phyloP scores from a whole-genome alignment of 495 filamentous ascomycete genomes.

The Penicillium paradoxum region DNA sequence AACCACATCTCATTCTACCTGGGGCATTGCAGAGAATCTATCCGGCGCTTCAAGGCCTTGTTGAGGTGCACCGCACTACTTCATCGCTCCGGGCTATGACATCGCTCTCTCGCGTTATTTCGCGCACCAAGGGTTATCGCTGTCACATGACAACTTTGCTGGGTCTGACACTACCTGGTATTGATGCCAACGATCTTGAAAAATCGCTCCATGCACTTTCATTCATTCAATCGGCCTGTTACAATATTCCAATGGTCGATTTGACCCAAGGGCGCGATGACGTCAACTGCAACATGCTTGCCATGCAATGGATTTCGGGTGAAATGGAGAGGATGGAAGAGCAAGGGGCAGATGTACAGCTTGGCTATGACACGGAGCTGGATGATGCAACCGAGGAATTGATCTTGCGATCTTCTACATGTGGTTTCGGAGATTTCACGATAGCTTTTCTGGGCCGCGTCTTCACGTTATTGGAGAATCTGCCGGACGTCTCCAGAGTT shows the following conservation, averaged over 20 bases:
- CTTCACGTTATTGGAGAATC: conserved; percentile 90
- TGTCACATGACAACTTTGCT: conserved; percentile 92
- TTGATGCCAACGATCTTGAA: conserved; percentile 96
- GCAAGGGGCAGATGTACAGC: conserved; percentile 74
- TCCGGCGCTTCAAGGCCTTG: conserved; percentile 88
- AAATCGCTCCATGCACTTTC: conserved; percentile 93
- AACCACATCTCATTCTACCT: conserved; percentile 87
- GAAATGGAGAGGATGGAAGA: conserved; percentile 91
- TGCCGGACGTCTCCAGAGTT: conserved; percentile 82
- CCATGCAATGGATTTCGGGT: conserved; percentile 87
- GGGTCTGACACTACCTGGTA: conserved; percentile 86
- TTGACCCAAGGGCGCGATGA: conserved; percentile 65
- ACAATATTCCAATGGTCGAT: conserved; percentile 87
- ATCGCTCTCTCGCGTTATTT: conserved; percentile 82
- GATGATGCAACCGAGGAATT: conserved; percentile 81
- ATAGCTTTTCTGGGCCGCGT: conserved; percentile 86
- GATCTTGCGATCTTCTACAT: conserved; percentile 93
- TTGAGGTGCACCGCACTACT: conserved; percentile 95
- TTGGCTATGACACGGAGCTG: conserved; percentile 80
- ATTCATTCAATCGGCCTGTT: conserved; percentile 90
- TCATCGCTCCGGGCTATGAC: conserved; percentile 89
- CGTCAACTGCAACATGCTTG: conserved; percentile 68
- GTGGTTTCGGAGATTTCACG: conserved; percentile 87
- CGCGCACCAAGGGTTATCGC: conserved; percentile 83
- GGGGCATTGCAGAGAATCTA: conserved; percentile 95